A percentile compares a stretch with the other conserved stretches of the same genome.
These are phyloP conservation scores for Phlebiopsis gigantea DNA, from an alignment of 768 basidiomycete genomes.

Conservation along the genomic window DNA sequence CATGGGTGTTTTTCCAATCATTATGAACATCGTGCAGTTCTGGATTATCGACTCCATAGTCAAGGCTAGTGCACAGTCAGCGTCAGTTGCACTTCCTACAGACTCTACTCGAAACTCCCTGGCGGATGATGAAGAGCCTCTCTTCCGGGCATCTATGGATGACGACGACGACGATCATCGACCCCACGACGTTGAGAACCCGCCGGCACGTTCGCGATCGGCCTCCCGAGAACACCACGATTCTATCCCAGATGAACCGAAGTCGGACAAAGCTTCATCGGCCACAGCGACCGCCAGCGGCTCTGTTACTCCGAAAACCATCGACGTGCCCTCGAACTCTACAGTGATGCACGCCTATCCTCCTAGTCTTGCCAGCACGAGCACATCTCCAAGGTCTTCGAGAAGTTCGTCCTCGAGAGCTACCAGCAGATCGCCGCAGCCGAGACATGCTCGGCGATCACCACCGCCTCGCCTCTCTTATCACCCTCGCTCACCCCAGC, in stretches of 20 bases:
- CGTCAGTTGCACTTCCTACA: slow-evolving; percentile 34
- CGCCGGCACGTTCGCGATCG: slow-evolving; percentile 30
- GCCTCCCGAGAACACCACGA: slow-evolving; percentile 15
- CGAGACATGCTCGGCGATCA: slow-evolving; percentile 14
- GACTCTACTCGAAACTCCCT: slow-evolving; percentile 32
- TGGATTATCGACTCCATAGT: slow-evolving; percentile 94
- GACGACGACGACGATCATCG: slow-evolving; percentile 49
- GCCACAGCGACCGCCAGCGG: slow-evolving; percentile 25
- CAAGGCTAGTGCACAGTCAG: slow-evolving; percentile 51
- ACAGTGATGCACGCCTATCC: slow-evolving; percentile 54
- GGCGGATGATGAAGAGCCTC: slow-evolving; percentile 52
- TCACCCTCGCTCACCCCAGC: slow-evolving; percentile 15
- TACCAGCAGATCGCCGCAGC: slow-evolving; percentile 21
- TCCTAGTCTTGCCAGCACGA: slow-evolving; percentile 38
- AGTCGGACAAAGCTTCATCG: slow-evolving; percentile 34
- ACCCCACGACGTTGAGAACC: slow-evolving; percentile 44
- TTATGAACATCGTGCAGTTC: slow-evolving; percentile 90
- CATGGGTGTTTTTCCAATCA: slow-evolving; percentile 88
- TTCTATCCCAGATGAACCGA: slow-evolving; percentile 31
- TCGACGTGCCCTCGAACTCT: slow-evolving; percentile 14
- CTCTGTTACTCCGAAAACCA: slow-evolving; percentile 21
- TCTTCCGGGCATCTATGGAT: slow-evolving; percentile 48
- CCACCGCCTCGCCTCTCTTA: slow-evolving; percentile 21
- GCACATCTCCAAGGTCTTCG: slow-evolving; percentile 34
- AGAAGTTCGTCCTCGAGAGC: slow-evolving; percentile 28